A percentile compares a stretch with the other conserved stretches of the same genome.
phyloP scores from a whole-genome alignment of 2,329 filamentous ascomycete species.

The Sclerotinia minor region DNA sequence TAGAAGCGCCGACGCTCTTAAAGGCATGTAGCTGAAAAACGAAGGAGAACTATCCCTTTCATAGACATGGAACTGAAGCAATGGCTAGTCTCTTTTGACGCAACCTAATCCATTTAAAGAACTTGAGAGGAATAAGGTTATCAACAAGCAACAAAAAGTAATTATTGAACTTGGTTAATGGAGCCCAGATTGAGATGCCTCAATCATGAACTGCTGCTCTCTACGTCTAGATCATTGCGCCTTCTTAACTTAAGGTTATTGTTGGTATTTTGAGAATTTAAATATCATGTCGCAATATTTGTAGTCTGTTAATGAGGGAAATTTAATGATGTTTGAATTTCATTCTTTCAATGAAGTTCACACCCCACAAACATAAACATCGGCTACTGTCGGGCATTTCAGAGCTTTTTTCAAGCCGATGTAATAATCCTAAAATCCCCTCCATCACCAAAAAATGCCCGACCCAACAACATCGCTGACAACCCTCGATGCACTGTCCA shows the following conservation, averaged over 20 bases:
- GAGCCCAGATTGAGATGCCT: background rate
- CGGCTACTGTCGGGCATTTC: conserved; percentile 12
- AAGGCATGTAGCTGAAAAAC: background rate
- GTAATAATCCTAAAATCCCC: background rate
- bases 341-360: background rate
- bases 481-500: conserved; percentile 59
- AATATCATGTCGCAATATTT: background rate
- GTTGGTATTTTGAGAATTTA: background rate
- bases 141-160: no score
- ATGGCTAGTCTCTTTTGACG: background rate
- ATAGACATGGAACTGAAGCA: background rate
- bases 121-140: no score
- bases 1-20: background rate
- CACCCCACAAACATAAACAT: background rate
- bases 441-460: conserved; percentile 12
- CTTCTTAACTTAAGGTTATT: background rate
- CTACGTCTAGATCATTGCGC: no score
- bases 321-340: background rate
- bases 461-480: conserved; percentile 38
- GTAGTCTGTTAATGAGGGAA: background rate
- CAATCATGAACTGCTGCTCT: background rate
- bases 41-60: background rate
- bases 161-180: no score
- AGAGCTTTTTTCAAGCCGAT: conserved; percentile 8
- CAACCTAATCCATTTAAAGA: background rate